Percentiles rank a stretch among this genome's conserved stretches.
These are phyloP conservation scores for Piromyces sp. DNA, from an alignment of 192 early-diverging fungal species.

Conservation along the genomic window DNA sequence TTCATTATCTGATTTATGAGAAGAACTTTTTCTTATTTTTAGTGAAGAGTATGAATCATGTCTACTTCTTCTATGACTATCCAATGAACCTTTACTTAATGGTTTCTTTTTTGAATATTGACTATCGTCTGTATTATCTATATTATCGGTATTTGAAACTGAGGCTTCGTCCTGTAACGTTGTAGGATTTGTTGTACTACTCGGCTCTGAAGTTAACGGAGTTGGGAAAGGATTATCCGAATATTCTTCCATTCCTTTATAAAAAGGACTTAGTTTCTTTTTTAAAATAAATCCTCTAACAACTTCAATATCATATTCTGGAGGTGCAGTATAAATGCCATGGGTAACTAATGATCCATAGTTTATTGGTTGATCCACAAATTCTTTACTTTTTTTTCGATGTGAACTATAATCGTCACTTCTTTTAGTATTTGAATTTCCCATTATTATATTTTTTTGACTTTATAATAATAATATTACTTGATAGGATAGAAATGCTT, in stretches of 20 bases:
- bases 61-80: not conserved
- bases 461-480: too few species aligned
- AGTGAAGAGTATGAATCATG: not conserved
- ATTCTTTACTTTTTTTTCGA: not conserved
- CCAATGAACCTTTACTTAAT: not conserved
- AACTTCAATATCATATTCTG: constrained; percentile 58
- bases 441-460: not conserved
- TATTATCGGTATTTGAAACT: not conserved
- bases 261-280: constrained; percentile 69
- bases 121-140: not conserved
- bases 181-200: not conserved
- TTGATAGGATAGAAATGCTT: too few species aligned
- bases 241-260: constrained; percentile 55
- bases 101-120: not conserved
- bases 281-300: constrained; percentile 57
- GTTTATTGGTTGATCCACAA: not conserved
- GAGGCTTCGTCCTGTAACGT: too few species aligned
- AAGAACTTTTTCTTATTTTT: not conserved
- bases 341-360: not conserved
- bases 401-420: not conserved
- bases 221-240: constrained; percentile 15
- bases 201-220: not conserved
- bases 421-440: not conserved
- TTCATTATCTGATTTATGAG: not conserved
- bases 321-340: constrained; percentile 14